A percentile compares a stretch with the other conserved stretches of the same genome.
Conservation (phyloP, 495 filamentous ascomycete species). For the Friedmanniomyces simplex region DNA sequence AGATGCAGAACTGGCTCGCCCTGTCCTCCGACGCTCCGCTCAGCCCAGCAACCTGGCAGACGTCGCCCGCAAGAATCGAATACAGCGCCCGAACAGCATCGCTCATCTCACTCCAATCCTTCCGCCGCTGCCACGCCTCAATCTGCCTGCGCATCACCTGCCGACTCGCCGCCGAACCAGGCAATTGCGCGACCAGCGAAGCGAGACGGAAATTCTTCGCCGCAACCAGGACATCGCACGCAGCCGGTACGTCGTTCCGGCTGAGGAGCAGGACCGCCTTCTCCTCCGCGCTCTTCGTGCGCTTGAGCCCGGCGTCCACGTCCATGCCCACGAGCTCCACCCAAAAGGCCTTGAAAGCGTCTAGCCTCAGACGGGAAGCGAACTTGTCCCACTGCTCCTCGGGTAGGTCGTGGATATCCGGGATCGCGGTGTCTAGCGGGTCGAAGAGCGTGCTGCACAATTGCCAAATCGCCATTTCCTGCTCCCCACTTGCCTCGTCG, state of each 20-base stretch:
- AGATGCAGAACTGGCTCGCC: slow-evolving; percentile 62
- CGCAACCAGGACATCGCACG: slow-evolving; percentile 64
- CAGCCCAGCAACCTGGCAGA: slow-evolving; percentile 67
- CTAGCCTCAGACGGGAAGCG: slow-evolving; percentile 40
- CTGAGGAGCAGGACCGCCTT: slow-evolving; percentile 72
- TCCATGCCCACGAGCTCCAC: slow-evolving; percentile 48
- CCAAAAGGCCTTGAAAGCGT: slow-evolving; percentile 52
- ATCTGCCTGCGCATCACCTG: slow-evolving; percentile 68
- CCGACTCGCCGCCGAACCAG: slow-evolving; percentile 44
- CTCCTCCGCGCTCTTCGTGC: slow-evolving; percentile 54
- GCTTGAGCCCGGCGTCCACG: slow-evolving; percentile 36
- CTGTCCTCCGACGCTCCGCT: slow-evolving; percentile 63
- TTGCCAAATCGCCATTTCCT: slow-evolving; percentile 48
- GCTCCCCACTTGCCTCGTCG: slow-evolving; percentile 39
- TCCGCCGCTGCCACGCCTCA: slow-evolving; percentile 68
- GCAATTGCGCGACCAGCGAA: slow-evolving; percentile 67
- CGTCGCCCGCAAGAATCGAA: slow-evolving; percentile 78
- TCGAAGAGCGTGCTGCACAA: slow-evolving; percentile 84
- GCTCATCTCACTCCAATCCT: slow-evolving; percentile 75
- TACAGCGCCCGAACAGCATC: slow-evolving; percentile 79
- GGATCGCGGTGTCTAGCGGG: slow-evolving; percentile 42
- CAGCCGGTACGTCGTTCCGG: slow-evolving; percentile 64
- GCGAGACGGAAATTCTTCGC: slow-evolving; percentile 70
- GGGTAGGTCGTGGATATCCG: slow-evolving; percentile 32
- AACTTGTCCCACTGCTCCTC: slow-evolving; percentile 39